Base-by-base conservation (phyloP, 345 rosid genomes). In the Excoecaria cochinchinensis region DNA sequence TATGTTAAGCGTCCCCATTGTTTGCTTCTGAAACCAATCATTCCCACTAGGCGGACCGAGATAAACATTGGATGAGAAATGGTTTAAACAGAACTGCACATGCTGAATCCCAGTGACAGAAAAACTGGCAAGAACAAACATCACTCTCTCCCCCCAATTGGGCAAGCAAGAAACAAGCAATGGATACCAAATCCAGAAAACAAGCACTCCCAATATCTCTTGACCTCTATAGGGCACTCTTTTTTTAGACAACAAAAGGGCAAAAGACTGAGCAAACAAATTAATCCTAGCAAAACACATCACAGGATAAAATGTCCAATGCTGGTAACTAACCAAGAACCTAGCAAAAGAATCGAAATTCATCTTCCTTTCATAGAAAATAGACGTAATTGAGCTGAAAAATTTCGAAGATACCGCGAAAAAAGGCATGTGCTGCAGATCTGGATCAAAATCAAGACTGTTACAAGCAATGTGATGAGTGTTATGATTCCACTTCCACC, bases 401-500 rank as follows among this genome's bases (percentile, higher is more conserved):
- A 88, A 22, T 47, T 84, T 86, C 0, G 91, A 84, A 60, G 91
- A 88, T 81, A 88, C 91, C 80, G 69, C 87, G 12, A 88, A 88
- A 0, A 88, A 74, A 2, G 91, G 91, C 84, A 52, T 86, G 83
- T 88, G 91, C 66, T 88, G 91, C 77, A 88, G 88, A 82, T 88
- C 91, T 25, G 91, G 91, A 66, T 86, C 91, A 50, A 75, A 84
- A 40, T 86, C 87, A 10, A 88, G 85, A 64, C 89, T 88, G 40
- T 88, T 88, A 48, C 89, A 86, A 19, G 91, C 82, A 72, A 88
- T 84, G 78, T 86, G 91, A 63, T 88, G 91, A 22, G 87, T 81
- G 65, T 86, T 88, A 62, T 88, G 91, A 76, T 86, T 88, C 82
- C 85, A 53, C 74, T 84, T 86, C 89, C 91, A 88, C 91, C 89